Evolutionary conservation across 75 land plant species (phyloP).

Genomic region (Pinus tabuliformis): DNA sequence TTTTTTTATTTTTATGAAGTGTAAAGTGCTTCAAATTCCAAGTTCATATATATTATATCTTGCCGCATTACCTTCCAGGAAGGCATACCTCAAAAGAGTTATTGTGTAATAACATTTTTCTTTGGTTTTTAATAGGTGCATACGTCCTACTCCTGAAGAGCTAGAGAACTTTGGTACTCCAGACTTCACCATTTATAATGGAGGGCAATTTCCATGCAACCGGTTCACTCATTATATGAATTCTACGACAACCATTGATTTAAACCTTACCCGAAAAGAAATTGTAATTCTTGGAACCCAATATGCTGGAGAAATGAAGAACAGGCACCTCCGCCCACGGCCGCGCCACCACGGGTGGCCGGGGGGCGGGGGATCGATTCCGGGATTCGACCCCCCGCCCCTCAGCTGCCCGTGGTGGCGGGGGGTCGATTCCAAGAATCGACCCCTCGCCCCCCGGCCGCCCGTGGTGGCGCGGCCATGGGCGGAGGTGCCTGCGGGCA

Average conservation of each 20-base stretch:
- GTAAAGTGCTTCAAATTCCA: background rate
- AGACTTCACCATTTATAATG: slow-evolving; percentile 53
- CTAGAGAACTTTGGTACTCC: slow-evolving; percentile 50
- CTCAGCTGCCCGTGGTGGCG: too few species aligned
- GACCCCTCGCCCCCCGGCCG: too few species aligned
- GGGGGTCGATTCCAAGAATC: too few species aligned
- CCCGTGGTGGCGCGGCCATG: too few species aligned
- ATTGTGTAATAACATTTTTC: background rate
- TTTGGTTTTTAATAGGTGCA: slow-evolving; percentile 35
- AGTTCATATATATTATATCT: background rate
- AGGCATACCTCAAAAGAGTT: background rate
- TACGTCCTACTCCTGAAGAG: slow-evolving; percentile 58
- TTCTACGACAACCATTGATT: slow-evolving; percentile 42
- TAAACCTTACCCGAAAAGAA: slow-evolving; percentile 40
- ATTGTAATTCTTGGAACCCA: slow-evolving; percentile 54
- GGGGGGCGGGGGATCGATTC: too few species aligned
- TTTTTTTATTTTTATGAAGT: background rate
- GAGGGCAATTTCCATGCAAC: slow-evolving; percentile 49
- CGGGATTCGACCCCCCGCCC: too few species aligned
- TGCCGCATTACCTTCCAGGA: too few species aligned
- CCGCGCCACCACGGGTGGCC: too few species aligned
- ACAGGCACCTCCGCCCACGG: too few species aligned
- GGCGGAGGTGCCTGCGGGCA: too few species aligned
- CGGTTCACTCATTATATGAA: slow-evolving; percentile 54
- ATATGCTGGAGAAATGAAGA: slow-evolving; percentile 60